Percentiles rank a stretch among this genome's conserved stretches.
Conservation (phyloP, 2,329 filamentous ascomycete species). For the Ophiostoma pallidulum region DNA sequence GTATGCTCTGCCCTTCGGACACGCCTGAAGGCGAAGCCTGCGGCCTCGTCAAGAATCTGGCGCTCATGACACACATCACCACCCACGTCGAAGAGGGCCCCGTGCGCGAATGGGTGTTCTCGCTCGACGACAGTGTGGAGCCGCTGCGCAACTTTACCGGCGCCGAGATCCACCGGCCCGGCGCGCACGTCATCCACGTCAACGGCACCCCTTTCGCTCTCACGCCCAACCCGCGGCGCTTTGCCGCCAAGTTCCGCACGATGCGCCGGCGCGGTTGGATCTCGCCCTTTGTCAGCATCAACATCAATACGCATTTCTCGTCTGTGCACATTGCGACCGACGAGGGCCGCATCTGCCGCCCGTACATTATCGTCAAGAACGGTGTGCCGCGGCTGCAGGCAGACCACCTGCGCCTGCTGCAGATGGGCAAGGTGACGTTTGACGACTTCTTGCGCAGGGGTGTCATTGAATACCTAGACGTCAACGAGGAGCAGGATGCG, state of each 20-base stretch:
- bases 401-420: conserved; percentile 69
- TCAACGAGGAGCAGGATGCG: conserved; percentile 96
- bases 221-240: conserved; percentile 76
- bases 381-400: conserved; percentile 70
- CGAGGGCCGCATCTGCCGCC: conserved; percentile 91
- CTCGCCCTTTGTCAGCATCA: conserved; percentile 93
- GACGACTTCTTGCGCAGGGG: conserved; percentile 89
- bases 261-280: conserved; percentile 84
- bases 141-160: conserved; percentile 63
- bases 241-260: conserved; percentile 74
- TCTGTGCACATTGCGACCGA: conserved; percentile 95
- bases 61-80: conserved; percentile 98
- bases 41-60: conserved; percentile 94
- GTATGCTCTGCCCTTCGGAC: conserved; percentile 95
- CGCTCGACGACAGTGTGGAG: conserved; percentile 75
- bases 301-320: conserved; percentile 86
- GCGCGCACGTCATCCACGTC: conserved; percentile 83
- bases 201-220: conserved; percentile 91
- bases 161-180: conserved; percentile 74
- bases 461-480: conserved; percentile 91
- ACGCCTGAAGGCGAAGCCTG: conserved; percentile 98
- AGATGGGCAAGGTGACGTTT: conserved; percentile 77
- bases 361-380: conserved; percentile 90
- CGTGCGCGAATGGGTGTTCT: conserved; percentile 76
- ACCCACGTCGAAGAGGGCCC: conserved; percentile 92